Evolutionary conservation across 1,284 basidiomycete genomes (phyloP), one percentile per base, ranked within the genome.

Genomic region (Moesziomyces sp.): DNA sequence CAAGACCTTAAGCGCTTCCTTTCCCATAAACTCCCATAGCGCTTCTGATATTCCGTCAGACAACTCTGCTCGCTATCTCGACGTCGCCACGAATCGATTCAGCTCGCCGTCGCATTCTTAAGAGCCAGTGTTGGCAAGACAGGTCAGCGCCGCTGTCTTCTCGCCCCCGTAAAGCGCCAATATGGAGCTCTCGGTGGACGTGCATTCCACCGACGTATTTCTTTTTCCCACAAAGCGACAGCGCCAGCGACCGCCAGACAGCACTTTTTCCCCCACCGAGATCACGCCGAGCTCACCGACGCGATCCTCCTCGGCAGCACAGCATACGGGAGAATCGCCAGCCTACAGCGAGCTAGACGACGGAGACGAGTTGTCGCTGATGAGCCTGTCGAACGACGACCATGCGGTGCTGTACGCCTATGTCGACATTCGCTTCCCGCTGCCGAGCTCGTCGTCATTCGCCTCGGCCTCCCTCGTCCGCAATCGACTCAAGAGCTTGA

Each of bases 151-250:
- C 24, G 24, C 24, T 26, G 24, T 5, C 6, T 43, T 43, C 42
- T 21, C 42, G 18, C 9, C 7, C 13, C 7, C 16, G 18, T 43
- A 1, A n/a, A 6, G 42, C 16, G 14, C 26, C 24, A n/a, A 14
- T 5, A 63, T 70, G 54, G 57, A 70, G 53, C 57, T 70, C n/a
- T 56, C 52, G 0, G 67, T 70, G 30, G 51, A 57, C 43, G 67
- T 70, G 7, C 54, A 58, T 44, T 64, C 67, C 57, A 52, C 61
- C 38, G 61, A 64, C 51, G 55, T 70, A 42, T 70, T 56, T 43
- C 67, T 70, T 16, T 70, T 70, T 28, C 67, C 67, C 0, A 60
- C 57, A 18, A 68, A 62, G 48, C 52, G 35, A n/a, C 50, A 55
- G 46, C 52, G 57, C 47, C 55, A 52, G 24, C 48, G 28, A 24